Base-by-base conservation (phyloP, 2,329 filamentous ascomycete genomes). In the Ophiostoma populinum region DNA sequence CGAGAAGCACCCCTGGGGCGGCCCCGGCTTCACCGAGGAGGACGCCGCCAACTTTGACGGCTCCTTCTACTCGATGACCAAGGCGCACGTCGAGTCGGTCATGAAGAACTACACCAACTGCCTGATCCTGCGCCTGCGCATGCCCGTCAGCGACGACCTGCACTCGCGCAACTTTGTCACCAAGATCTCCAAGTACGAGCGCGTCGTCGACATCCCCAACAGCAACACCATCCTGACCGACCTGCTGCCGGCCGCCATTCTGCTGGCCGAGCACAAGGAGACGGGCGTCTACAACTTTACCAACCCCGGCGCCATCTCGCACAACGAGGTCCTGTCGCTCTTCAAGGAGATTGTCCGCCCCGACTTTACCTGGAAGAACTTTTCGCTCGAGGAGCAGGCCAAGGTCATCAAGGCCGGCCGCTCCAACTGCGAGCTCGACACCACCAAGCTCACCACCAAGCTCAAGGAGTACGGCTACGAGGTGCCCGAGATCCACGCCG, bases 251-350 rank as follows among this genome's bases (percentile, higher is more conserved):
- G 63, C 65, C 10, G 65, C 69, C 53, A 92, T 98, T 47, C 63
- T 98, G 29, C 66, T 95, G 41, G 90, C 87, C 10, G 90, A 98
- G 58, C 90, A 98, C 59, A 94, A 94, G 52, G 72, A 76, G 27
- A 67, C 63, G 1, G 74, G 74, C 13, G 58, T 79, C 44, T 76
- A 72, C 55, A 79, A 79, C 56, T 77, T 78, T 51, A 77, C 72
- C 40, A 79, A 78, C 54, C 74, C 74, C 1, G 74, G 73, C 10
- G 68, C 70, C 42, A 77, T 79, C 50, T 74, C 70, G n/a, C 73
- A 78, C 55, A 78, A 78, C 51, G 71, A 78, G 53, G 71, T 79
- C 6, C 57, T 79, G 25, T 45, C 55, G 3, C 55, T 79, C 27
- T 77, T 76, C 55, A 66, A 64, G 46, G 62, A 76, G 42, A 70